Percentiles rank a stretch among this genome's conserved stretches.
These are phyloP conservation scores for Xylariaceae sp. DNA, from an alignment of 2,329 filamentous ascomycete genomes.

Conservation along the genomic window DNA sequence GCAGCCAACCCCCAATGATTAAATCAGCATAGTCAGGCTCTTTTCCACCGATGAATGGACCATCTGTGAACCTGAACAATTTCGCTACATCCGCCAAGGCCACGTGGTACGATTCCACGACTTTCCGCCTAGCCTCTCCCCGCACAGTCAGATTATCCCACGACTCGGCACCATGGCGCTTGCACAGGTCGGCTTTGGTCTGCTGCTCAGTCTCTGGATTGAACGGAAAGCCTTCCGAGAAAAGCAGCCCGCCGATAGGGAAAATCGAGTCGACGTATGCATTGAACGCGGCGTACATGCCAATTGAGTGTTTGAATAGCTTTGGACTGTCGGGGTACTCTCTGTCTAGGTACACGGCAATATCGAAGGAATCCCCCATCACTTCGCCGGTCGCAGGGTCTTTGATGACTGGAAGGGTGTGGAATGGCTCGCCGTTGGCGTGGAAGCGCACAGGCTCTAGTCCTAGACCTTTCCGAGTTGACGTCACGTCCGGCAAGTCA, in stretches of 20 bases:
- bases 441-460: conserved; percentile 52
- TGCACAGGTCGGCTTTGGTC: conserved; percentile 46
- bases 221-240: conserved; percentile 44
- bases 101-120: conserved; percentile 7
- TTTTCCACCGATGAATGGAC: conserved; percentile 25
- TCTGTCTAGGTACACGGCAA: conserved; percentile 57
- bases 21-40: conserved; percentile 27
- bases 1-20: conserved; percentile 29
- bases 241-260: conserved; percentile 42
- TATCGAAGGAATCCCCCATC: conserved; percentile 65
- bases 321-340: conserved; percentile 45
- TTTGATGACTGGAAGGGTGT: conserved; percentile 57
- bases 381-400: conserved; percentile 40
- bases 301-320: conserved; percentile 44
- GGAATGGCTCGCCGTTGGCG: conserved; percentile 55
- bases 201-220: conserved; percentile 46
- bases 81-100: conserved; percentile 21
- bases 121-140: conserved; percentile 20
- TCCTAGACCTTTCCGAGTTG: conserved; percentile 45
- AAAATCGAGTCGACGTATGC: conserved; percentile 53
- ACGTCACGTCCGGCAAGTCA: conserved; percentile 48
- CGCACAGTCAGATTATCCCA: conserved; percentile 41
- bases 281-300: conserved; percentile 51
- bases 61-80: conserved; percentile 15
- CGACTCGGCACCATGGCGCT: conserved; percentile 41